These are phyloP conservation scores for Brassica cretica DNA, from an alignment of 345 rosid species.

Conservation along the genomic window DNA sequence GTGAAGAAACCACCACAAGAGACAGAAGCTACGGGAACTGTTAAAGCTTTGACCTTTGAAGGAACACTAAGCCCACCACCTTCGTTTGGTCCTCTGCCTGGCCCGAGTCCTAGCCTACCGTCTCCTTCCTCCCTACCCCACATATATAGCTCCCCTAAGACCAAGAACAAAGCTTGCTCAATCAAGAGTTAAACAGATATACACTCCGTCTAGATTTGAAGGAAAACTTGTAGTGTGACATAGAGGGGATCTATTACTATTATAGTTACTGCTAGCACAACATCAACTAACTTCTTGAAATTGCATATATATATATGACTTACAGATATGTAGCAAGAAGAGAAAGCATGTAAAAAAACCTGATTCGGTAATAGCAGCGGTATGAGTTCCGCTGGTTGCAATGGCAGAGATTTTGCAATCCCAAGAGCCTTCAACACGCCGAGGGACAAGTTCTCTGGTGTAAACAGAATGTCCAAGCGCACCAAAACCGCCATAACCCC, in stretches of 20 bases:
- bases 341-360: slow-evolving; percentile 42
- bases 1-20: slow-evolving; percentile 96
- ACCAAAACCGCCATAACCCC: slow-evolving; percentile 99
- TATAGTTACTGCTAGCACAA: background rate
- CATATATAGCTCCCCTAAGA: slow-evolving; percentile 72
- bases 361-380: slow-evolving; percentile 79
- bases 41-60: slow-evolving; percentile 67
- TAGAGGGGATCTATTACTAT: background rate
- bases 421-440: slow-evolving; percentile 78
- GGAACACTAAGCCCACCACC: slow-evolving; percentile 92
- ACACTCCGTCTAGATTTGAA: background rate
- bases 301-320: background rate
- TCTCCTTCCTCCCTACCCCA: slow-evolving; percentile 99
- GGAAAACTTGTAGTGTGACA: background rate
- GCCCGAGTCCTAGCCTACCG: slow-evolving; percentile 93
- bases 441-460: slow-evolving; percentile 76
- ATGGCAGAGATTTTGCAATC: slow-evolving; percentile 52
- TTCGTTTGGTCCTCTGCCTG: slow-evolving; percentile 87
- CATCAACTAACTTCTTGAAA: background rate
- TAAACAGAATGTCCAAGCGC: slow-evolving; percentile 92
- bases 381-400: slow-evolving; percentile 85
- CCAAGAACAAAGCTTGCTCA: slow-evolving; percentile 7
- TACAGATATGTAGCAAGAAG: slow-evolving; percentile 4
- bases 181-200: background rate
- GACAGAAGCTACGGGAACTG: slow-evolving; percentile 68